Conservation (phyloP, 441 rosid species). For the Adansonia madagascariensis region DNA sequence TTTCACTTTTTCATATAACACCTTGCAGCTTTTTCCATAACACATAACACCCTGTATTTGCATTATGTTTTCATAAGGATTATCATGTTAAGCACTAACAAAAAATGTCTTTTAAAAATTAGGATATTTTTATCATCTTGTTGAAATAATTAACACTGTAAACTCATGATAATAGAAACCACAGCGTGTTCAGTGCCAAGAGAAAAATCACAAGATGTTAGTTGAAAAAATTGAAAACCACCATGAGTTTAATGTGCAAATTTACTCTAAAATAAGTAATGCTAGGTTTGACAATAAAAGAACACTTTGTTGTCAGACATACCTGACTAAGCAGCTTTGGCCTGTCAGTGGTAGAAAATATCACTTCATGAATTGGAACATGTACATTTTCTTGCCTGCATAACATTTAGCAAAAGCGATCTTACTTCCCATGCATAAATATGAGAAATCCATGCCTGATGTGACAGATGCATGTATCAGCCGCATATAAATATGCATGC, state of each 20-base stretch:
- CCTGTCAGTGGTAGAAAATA: slow-evolving; percentile 72
- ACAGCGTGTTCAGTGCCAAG: background rate
- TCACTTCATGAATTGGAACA: slow-evolving; percentile 65
- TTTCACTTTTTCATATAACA: background rate
- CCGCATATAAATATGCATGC: background rate
- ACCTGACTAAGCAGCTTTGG: slow-evolving; percentile 90
- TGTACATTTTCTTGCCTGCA: slow-evolving; percentile 53
- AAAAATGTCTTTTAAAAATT: background rate
- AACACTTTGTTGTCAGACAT: slow-evolving; percentile 18
- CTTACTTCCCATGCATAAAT: slow-evolving; percentile 20
- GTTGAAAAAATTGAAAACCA: background rate
- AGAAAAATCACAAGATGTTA: background rate
- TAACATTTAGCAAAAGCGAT: slow-evolving; percentile 26
- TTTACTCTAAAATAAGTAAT: background rate
- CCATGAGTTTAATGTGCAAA: background rate
- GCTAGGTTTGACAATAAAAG: background rate
- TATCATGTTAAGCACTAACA: background rate
- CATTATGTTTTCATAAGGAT: background rate
- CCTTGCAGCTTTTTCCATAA: background rate
- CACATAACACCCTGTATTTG: background rate
- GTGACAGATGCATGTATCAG: slow-evolving; percentile 5
- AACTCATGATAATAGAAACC: background rate
- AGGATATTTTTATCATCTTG: slow-evolving; percentile 16
- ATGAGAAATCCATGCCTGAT: slow-evolving; percentile 8
- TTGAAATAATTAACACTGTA: background rate